Base-by-base conservation (phyloP, 2,329 filamentous ascomycete species). In the Drechslera avenae region DNA sequence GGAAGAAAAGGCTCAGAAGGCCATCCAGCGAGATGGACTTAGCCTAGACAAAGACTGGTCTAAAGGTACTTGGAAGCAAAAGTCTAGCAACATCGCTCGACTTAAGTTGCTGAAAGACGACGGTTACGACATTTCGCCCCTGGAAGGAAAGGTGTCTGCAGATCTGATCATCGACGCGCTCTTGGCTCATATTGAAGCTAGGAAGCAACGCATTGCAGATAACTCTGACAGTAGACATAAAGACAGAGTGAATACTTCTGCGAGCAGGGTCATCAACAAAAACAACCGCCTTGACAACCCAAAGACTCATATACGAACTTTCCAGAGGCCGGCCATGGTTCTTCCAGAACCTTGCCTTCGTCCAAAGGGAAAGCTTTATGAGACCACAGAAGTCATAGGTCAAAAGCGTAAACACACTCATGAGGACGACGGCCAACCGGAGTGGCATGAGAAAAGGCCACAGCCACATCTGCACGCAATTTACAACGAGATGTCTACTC, bases 61-160 rank as follows among this genome's bases (percentile, higher is more conserved):
- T 8, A 34, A 30, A 4, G 23, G 21, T 12, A 57, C 51, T 9
- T 57, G 54, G 52, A 55, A 52, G n/a, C 45, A 46, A 34, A 57
- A 57, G 18, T 37, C 48, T 7, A 55, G 34, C 39, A 57, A 46
- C 12, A 23, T 42, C 13, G 31, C 37, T 7, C 37, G 54, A 12
- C 39, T 55, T 8, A 49, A 52, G 23, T 19, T 57, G n/a, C 26
- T 57, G 7, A 47, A 55, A 37, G 44, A 57, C n/a, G 48, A 57
- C 14, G 54, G 54, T 6, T 55, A 52, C 21, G 48, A 57, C 14
- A 54, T 57, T 6, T 16, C 2, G 5, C 19, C 37, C n/a, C 23
- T 57, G 9, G 5, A 17, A 13, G 9, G 1, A 39, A 52, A 26
- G 41, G 39, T 8, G 34, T 26, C 17, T 1, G 31, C 47, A 1